Conservation (phyloP, 139 green algal species). For the Coelastrella sp. region DNA sequence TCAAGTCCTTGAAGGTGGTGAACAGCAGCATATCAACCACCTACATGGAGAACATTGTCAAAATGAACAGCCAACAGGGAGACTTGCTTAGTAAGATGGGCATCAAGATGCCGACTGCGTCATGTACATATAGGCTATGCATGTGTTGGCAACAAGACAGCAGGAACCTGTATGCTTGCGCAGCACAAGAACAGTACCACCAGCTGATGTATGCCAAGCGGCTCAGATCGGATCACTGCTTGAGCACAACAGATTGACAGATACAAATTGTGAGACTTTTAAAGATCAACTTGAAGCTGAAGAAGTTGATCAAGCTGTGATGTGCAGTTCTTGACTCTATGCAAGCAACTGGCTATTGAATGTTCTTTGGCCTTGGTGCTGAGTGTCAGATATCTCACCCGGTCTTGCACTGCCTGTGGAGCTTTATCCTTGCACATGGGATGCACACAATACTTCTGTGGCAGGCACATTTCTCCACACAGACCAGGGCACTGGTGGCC, state of each 20-base stretch:
- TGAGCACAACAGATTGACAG: too few species aligned
- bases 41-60: constrained; percentile 19
- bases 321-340: too few species aligned
- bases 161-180: too few species aligned
- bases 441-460: background rate
- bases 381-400: background rate
- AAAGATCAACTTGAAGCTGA: too few species aligned
- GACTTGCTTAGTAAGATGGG: background rate
- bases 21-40: constrained; percentile 65
- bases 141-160: too few species aligned
- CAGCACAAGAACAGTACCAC: too few species aligned
- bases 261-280: too few species aligned
- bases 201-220: too few species aligned
- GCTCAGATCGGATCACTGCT: too few species aligned
- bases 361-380: background rate
- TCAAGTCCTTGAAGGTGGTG: constrained; percentile 56
- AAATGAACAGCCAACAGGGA: background rate
- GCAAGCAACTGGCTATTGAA: background rate
- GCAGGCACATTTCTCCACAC: constrained; percentile 66
- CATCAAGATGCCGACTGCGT: too few species aligned
- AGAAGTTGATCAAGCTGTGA: too few species aligned
- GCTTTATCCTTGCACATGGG: constrained; percentile 19
- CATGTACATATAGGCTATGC: too few species aligned
- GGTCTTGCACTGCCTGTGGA: background rate
- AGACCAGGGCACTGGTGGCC: constrained; percentile 68